Evolutionary conservation across 768 basidiomycete genomes (phyloP).

Genomic region (Leccinum disarticulatum): DNA sequence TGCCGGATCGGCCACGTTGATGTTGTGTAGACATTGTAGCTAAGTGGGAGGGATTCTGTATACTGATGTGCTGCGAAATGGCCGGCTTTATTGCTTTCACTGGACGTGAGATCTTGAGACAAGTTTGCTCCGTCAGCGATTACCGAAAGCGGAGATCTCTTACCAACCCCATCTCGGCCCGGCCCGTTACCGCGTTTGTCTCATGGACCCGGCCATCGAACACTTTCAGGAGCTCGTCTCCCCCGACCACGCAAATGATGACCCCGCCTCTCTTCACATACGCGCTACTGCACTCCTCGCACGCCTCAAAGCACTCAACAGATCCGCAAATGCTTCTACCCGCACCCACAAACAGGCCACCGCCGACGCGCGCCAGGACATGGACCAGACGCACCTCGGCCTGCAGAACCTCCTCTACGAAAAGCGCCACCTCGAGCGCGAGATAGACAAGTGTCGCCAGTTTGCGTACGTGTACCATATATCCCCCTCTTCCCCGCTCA

Average conservation of each 20-base stretch:
- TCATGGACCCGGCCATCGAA: slow-evolving; percentile 52
- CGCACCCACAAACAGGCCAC: slow-evolving; percentile 73
- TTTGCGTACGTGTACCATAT: slow-evolving; percentile 64
- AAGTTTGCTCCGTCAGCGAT: slow-evolving; percentile 16
- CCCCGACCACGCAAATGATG: slow-evolving; percentile 45
- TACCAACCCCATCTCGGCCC: slow-evolving; percentile 6
- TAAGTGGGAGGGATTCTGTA: not conserved
- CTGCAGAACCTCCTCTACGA: slow-evolving; percentile 88
- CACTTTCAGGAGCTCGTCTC: slow-evolving; percentile 65
- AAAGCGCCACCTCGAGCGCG: slow-evolving; percentile 84
- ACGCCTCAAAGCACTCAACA: slow-evolving; percentile 76
- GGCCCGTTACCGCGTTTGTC: slow-evolving; percentile 1
- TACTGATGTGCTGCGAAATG: not conserved
- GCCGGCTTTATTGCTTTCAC: slow-evolving; percentile 17
- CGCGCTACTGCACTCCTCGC: slow-evolving; percentile 76
- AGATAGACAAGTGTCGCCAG: slow-evolving; percentile 91
- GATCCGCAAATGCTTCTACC: slow-evolving; percentile 68
- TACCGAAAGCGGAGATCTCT: slow-evolving; percentile 5
- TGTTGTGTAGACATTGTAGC: slow-evolving; percentile 33
- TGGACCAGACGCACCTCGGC: slow-evolving; percentile 87
- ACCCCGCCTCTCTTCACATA: slow-evolving; percentile 47
- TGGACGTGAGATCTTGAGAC: slow-evolving; percentile 22
- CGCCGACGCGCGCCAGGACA: slow-evolving; percentile 74
- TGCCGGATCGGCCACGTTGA: slow-evolving; percentile 66
- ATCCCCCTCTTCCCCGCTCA: not conserved